Evolutionary conservation across 2,329 filamentous ascomycete species (phyloP).

Genomic region (Albophoma yamanashiensis): DNA sequence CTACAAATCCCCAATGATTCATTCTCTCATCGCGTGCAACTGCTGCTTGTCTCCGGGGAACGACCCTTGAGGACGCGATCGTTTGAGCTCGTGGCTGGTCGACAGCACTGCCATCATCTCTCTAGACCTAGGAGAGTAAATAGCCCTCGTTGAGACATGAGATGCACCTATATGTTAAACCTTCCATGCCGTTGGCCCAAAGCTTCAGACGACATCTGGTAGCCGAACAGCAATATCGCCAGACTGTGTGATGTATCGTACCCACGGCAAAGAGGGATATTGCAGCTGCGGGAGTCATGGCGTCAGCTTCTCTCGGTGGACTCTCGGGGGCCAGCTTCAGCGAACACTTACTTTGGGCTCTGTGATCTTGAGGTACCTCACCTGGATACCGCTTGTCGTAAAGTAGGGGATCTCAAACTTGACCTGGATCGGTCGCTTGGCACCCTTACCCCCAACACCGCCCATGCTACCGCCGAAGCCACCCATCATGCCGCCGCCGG

Average conservation of each 20-base stretch:
- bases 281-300: constrained; percentile 53
- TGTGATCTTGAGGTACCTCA: constrained; percentile 97
- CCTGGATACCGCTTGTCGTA: constrained; percentile 97
- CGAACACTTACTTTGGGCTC: constrained; percentile 76
- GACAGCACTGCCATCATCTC: not conserved
- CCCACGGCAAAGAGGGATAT: constrained; percentile 97
- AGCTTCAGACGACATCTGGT: constrained; percentile 68
- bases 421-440: constrained; percentile 92
- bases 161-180: not conserved
- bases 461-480: constrained; percentile 97
- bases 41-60: not conserved
- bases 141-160: not conserved
- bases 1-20: not conserved
- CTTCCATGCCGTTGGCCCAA: not conserved
- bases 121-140: not conserved
- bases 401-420: constrained; percentile 99
- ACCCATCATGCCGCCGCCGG: constrained; percentile 93
- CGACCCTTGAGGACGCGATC: not conserved
- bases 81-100: not conserved
- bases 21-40: not conserved
- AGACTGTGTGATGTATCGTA: constrained; percentile 96
- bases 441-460: constrained; percentile 73
- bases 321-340: not conserved
- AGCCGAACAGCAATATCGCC: constrained; percentile 92
- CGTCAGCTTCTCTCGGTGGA: not conserved